phyloP scores from a whole-genome alignment of 495 filamentous ascomycete genomes.

The Pseudoneurospora amorphoporcata region DNA sequence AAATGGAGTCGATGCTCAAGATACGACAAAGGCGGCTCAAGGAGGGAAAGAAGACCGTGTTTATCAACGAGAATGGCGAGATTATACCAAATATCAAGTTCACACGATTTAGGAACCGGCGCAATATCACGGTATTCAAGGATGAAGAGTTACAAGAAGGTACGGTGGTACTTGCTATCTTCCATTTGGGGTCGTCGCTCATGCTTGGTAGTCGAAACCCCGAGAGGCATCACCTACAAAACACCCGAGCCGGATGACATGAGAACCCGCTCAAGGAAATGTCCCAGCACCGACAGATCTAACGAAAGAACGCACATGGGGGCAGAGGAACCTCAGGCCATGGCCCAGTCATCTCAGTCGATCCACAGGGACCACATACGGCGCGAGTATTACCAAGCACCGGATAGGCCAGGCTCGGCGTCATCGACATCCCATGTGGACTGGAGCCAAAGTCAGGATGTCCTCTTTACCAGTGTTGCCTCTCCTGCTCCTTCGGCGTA shows the following conservation, averaged over 20 bases:
- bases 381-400: background rate
- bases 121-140: background rate
- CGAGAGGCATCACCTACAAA: slow-evolving; percentile 2
- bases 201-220: slow-evolving; percentile 2
- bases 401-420: background rate
- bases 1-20: slow-evolving; percentile 15
- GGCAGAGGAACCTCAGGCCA: background rate
- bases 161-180: background rate
- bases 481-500: background rate
- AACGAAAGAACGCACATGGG: background rate
- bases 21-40: slow-evolving; percentile 11
- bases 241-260: slow-evolving; percentile 8
- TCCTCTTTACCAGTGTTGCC: background rate
- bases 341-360: background rate
- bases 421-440: background rate
- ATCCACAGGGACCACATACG: background rate
- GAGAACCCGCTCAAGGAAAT: background rate
- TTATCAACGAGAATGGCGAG: slow-evolving; percentile 7
- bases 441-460: background rate
- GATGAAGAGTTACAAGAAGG: background rate
- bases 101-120: slow-evolving; percentile 9
- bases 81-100: slow-evolving; percentile 9
- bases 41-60: slow-evolving; percentile 6
- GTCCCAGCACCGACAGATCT: background rate
- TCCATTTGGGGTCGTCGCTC: background rate